Evolutionary conservation across 768 basidiomycete genomes (phyloP), one percentile per base, ranked within the genome.

Genomic region (Austroboletus festivus): DNA sequence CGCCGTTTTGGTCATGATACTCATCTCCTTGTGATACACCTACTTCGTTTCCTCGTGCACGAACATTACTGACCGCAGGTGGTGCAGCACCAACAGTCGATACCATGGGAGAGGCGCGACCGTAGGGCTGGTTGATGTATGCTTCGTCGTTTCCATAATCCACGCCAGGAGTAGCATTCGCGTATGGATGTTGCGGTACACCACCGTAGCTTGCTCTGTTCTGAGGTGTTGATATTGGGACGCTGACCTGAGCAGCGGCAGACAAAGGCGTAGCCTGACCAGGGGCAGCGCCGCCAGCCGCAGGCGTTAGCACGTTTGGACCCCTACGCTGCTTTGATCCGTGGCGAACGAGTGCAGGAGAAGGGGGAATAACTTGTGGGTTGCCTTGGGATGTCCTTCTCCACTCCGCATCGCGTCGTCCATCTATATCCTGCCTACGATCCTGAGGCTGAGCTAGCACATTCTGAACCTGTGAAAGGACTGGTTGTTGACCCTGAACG

Each of bases 21-120:
- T 73, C 80, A 47, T 71, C 83, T 53, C 73, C 80, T 60, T 81
- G 80, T 45, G 82, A 78, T 51, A 78, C 75, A 38, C 87, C 86
- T 18, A 79, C 72, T 64, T 86, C 83, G 30, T 83, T 87, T 45
- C 73, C 86, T 58, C 75, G 73, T 47, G 85, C 87, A 44, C 86
- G 82, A 49, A 86, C 79, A 57, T 80, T 79, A 68, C 82, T 88
- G 53, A 89, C 67, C 26, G 86, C 86, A 22, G 85, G 86, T 46
- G 83, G 83, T 24, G 77, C 85, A 33, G 81, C 82, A 35, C 78
- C 79, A 39, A 81, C 75, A 44, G 74, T 82, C 22, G 86, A 78
- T 46, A 89, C 79, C 89, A 92, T 92, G 16, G 88, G 89, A 34
- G 89, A 90, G 23, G 80, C 77, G 44, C 86, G 80, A n/a, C 86